phyloP scores from a whole-genome alignment of 2,329 filamentous ascomycete genomes.

The Monilinia fructigena region DNA sequence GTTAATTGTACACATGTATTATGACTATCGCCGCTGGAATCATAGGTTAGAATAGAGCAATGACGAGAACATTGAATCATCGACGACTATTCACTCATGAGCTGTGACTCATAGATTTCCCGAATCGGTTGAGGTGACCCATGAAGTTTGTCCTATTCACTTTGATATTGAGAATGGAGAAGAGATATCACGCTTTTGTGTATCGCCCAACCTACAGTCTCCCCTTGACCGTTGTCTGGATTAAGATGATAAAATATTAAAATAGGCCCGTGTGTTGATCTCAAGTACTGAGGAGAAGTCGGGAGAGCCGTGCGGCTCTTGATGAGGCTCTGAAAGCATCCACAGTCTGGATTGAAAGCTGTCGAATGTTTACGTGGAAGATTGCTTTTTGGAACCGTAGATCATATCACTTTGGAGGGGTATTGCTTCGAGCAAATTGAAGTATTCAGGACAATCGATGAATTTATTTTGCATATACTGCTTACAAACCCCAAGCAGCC shows the following conservation, averaged over 20 bases:
- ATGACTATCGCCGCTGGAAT: not conserved
- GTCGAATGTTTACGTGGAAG: no score
- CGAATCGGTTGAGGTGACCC: not conserved
- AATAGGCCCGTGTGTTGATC: not conserved
- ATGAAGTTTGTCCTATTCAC: not conserved
- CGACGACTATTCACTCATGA: no score
- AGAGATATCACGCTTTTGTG: not conserved
- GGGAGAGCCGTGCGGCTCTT: not conserved
- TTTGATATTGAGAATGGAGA: not conserved
- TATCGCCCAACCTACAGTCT: not conserved
- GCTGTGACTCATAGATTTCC: not conserved
- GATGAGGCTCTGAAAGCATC: not conserved
- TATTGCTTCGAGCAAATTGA: no score
- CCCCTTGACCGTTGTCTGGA: not conserved
- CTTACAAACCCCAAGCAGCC: no score
- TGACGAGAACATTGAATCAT: not conserved
- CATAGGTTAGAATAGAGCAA: not conserved
- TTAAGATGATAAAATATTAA: not conserved
- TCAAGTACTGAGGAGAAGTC: no score
- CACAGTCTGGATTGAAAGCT: no score
- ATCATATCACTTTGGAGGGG: no score
- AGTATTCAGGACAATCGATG: no score
- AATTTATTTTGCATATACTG: no score
- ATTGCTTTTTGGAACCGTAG: no score
- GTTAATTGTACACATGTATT: not conserved